Evolutionary conservation across 805 yeast genomes (phyloP).

Genomic region (Allodekkera sacchari): DNA sequence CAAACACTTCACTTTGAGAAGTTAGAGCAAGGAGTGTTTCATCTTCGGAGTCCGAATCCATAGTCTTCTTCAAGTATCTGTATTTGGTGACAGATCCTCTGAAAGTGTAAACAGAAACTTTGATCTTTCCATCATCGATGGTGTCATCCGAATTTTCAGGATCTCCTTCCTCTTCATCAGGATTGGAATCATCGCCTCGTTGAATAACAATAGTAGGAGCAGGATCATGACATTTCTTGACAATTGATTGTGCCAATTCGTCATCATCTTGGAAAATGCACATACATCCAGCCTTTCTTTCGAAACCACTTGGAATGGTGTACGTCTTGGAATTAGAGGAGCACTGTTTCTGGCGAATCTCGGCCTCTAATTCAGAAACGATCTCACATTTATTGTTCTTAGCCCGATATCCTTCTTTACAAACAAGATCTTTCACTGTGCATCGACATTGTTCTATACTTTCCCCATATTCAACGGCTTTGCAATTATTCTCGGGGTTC

Average conservation of each 20-base stretch:
- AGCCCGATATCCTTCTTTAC: slow-evolving; percentile 38
- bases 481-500: too few relatives aligned
- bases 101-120: slow-evolving; percentile 36
- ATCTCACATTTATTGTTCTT: slow-evolving; percentile 36
- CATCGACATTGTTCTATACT: too few relatives aligned
- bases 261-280: slow-evolving; percentile 8
- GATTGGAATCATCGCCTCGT: slow-evolving; percentile 16
- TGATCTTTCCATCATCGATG: slow-evolving; percentile 31
- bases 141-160: slow-evolving; percentile 27
- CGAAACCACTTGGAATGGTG: slow-evolving; percentile 8
- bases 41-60: slow-evolving; percentile 33
- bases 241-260: slow-evolving; percentile 8
- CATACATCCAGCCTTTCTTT: slow-evolving; percentile 5
- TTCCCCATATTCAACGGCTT: too few relatives aligned
- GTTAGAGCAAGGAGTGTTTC: slow-evolving; percentile 62
- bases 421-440: slow-evolving; percentile 45
- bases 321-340: slow-evolving; percentile 6
- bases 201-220: neutral
- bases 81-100: slow-evolving; percentile 50
- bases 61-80: slow-evolving; percentile 49
- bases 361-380: slow-evolving; percentile 2
- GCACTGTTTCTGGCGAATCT: slow-evolving; percentile 8
- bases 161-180: slow-evolving; percentile 28
- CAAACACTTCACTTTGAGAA: slow-evolving; percentile 42
- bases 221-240: neutral